Percentiles rank a stretch among this genome's conserved stretches.
Conservation (phyloP, 345 rosid genomes). For the Ceriops tagal region DNA sequence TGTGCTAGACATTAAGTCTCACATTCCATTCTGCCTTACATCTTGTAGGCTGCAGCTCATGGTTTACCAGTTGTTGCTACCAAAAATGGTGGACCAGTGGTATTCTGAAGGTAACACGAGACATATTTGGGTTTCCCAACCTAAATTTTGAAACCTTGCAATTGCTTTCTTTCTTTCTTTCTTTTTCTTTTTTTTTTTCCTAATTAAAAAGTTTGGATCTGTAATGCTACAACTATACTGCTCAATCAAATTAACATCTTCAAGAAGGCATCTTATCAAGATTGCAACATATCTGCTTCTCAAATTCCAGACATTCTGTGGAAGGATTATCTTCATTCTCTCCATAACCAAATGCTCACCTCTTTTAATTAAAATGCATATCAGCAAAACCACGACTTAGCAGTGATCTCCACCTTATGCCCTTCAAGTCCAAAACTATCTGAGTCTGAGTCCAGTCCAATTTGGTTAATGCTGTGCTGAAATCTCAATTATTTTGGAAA, state of each 20-base stretch:
- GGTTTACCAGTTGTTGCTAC: slow-evolving; percentile 70
- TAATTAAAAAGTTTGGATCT: background rate
- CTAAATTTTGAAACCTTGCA: background rate
- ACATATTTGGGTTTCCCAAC: slow-evolving; percentile 6
- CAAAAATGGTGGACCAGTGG: slow-evolving; percentile 68
- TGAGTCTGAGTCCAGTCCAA: background rate
- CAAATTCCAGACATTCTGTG: too few relatives aligned
- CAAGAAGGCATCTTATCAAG: background rate
- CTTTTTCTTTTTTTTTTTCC: background rate
- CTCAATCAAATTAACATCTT: background rate
- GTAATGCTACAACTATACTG: background rate
- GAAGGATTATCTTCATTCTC: background rate
- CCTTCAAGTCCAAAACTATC: background rate
- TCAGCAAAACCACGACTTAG: background rate
- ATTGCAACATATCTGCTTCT: too few relatives aligned
- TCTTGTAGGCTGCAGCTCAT: slow-evolving; percentile 62
- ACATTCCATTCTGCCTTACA: background rate
- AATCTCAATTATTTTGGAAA: background rate
- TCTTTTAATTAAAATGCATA: background rate
- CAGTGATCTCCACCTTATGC: background rate
- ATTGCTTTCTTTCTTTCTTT: background rate
- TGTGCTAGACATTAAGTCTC: background rate
- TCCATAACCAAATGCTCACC: too few relatives aligned
- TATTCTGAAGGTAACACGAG: slow-evolving; percentile 47
- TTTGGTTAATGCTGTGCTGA: background rate